Base-by-base conservation (phyloP, 805 yeast genomes). In the Lachancea dasiensis region DNA sequence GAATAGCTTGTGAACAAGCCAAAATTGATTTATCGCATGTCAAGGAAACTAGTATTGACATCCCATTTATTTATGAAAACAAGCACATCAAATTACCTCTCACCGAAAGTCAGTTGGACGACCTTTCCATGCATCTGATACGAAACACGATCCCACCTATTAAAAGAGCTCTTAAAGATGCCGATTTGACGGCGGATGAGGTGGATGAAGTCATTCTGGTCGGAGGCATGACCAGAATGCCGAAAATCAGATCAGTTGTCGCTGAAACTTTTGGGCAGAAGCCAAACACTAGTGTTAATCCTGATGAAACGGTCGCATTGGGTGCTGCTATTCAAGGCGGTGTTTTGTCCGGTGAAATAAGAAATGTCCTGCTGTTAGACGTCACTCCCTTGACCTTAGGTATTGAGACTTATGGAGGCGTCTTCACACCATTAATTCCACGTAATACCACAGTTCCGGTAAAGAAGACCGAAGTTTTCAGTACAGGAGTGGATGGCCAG, bases 281-380 rank as follows among this genome's bases (percentile, higher is more conserved):
- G 44, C 89, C 90, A 27, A 80, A 79, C 37, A 77, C 81, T 29
- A 72, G 76, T 14, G 85, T 84, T 9, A 84, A 84, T 56, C 94
- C 95, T n/a, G 95, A 84, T 60, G 95, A 84, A 62, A 89, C 92
- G n/a, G 94, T 84, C 34, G 92, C 94, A 31, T 64, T 84, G 48
- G 95, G 95, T 54, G 95, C 95, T 22, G 92, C 94, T 32, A 81
- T 84, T 51, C 95, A 84, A 65, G 95, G 90, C 52, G 94, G 89
- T 50, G 81, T 84, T 27, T 65, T 84, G 40, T 80, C 89, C 15
- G 95, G 95, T 48, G 86, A 83, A 50, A 80, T 84, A 38, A 79
- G 76, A 61, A 82, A 83, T 55, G 90, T 84, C 29, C 71, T 84
- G 37, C 63, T 84, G 39, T 68, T 84, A 48, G 95, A 84, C 62